Evolutionary conservation across 495 filamentous ascomycete species (phyloP).

Genomic region (Chaetomidium leptoderma): DNA sequence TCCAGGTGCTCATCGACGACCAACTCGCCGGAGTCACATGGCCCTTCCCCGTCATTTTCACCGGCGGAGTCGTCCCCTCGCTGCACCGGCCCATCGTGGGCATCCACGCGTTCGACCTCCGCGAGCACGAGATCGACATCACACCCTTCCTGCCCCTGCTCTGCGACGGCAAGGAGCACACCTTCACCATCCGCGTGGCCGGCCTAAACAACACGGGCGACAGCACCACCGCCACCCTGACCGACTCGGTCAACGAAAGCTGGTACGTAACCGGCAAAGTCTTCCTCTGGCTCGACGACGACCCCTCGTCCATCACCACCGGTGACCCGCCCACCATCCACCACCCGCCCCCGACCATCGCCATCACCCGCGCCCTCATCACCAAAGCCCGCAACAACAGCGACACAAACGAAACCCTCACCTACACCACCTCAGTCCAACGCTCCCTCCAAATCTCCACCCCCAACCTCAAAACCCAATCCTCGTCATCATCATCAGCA

Average conservation of each 20-base stretch:
- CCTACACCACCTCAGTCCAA: constrained; percentile 54
- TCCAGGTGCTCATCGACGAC: constrained; percentile 76
- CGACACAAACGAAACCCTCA: constrained; percentile 57
- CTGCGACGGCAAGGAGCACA: constrained; percentile 59
- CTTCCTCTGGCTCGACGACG: constrained; percentile 63
- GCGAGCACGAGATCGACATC: constrained; percentile 79
- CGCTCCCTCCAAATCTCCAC: constrained; percentile 55
- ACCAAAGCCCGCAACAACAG: constrained; percentile 44
- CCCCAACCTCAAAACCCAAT: constrained; percentile 41
- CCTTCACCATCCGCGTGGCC: constrained; percentile 65
- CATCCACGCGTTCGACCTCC: constrained; percentile 77
- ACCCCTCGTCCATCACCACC: constrained; percentile 48
- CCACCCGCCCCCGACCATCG: constrained; percentile 27
- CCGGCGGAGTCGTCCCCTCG: constrained; percentile 75
- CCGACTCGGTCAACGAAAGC: constrained; percentile 56
- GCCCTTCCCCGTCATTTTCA: constrained; percentile 87
- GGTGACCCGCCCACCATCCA: constrained; percentile 37
- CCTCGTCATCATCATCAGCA: constrained; percentile 29
- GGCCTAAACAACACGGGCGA: constrained; percentile 51
- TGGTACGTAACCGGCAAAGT: constrained; percentile 85
- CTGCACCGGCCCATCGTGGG: constrained; percentile 84
- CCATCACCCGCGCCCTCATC: constrained; percentile 36
- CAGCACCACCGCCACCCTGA: constrained; percentile 44
- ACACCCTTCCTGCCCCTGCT: constrained; percentile 70
- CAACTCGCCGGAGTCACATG: constrained; percentile 72